phyloP scores from a whole-genome alignment of 2,329 filamentous ascomycete species.

The Teratosphaeriaceae sp. region DNA sequence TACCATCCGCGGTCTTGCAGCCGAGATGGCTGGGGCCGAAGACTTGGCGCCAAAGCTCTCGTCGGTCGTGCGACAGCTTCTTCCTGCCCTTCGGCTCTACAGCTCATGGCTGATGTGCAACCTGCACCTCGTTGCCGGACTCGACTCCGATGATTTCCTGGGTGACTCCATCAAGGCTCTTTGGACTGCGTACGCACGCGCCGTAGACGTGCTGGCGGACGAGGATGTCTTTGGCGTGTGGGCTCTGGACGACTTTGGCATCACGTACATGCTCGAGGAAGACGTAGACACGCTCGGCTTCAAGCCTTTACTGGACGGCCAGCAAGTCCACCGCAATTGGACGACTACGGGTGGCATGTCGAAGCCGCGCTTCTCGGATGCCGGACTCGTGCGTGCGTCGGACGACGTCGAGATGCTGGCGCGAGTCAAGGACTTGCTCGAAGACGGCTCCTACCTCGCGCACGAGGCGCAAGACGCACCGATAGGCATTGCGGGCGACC shows the following conservation, averaged over 20 bases:
- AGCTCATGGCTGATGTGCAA: constrained; percentile 60
- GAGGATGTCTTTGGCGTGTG: constrained; percentile 49
- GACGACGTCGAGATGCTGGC: constrained; percentile 61
- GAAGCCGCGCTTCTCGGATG: constrained; percentile 49
- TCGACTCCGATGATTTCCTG: constrained; percentile 48
- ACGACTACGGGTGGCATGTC: constrained; percentile 33
- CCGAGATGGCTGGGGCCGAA: constrained; percentile 45
- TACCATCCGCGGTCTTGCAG: constrained; percentile 52
- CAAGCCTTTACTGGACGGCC: constrained; percentile 46
- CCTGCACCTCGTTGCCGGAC: constrained; percentile 47
- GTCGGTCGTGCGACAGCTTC: constrained; percentile 39
- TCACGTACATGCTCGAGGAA: constrained; percentile 61
- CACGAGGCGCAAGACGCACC: constrained; percentile 36
- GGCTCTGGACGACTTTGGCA: constrained; percentile 39
- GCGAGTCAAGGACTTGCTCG: constrained; percentile 56
- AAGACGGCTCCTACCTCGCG: constrained; percentile 55
- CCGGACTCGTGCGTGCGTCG: constrained; percentile 45
- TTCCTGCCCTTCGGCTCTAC: constrained; percentile 60
- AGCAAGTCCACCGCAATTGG: constrained; percentile 45
- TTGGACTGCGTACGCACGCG: constrained; percentile 60
- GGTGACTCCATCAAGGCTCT: constrained; percentile 53
- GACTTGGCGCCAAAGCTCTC: constrained; percentile 22
- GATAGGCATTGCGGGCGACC: constrained; percentile 17
- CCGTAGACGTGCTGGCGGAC: constrained; percentile 51
- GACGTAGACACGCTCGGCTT: constrained; percentile 62